Percentiles rank a stretch among this genome's conserved stretches.
These are phyloP conservation scores for Aspergillus melleus DNA, from an alignment of 2,329 filamentous ascomycete genomes.

Conservation along the genomic window DNA sequence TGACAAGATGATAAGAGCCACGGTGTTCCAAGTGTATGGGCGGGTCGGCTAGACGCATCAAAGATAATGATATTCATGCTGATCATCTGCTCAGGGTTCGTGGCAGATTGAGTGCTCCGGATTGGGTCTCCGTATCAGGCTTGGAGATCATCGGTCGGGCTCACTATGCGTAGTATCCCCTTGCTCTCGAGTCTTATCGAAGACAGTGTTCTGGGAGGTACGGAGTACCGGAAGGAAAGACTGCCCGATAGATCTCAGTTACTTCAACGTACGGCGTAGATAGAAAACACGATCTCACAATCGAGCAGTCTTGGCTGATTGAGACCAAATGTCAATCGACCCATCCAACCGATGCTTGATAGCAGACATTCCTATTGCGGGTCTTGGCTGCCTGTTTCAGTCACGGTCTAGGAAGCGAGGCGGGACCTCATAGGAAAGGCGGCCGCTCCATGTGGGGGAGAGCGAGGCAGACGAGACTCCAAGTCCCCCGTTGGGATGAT, in stretches of 20 bases:
- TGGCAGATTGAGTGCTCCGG: neutral
- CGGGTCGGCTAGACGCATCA: neutral
- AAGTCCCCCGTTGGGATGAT: neutral
- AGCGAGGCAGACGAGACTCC: neutral
- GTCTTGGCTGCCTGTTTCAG: neutral
- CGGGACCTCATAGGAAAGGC: neutral
- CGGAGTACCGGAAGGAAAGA: too few species aligned
- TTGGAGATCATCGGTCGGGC: too few species aligned
- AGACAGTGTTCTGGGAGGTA: too few species aligned
- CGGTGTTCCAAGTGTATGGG: too few species aligned
- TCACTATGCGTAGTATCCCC: too few species aligned
- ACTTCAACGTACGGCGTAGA: too few species aligned
- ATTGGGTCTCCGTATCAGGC: too few species aligned
- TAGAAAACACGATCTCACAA: too few species aligned
- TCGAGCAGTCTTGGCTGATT: neutral
- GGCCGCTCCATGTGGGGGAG: neutral
- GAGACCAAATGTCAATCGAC: neutral
- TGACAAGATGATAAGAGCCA: too few species aligned
- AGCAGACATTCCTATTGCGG: neutral
- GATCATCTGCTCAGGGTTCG: neutral
- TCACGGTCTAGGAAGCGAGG: neutral
- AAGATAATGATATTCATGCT: neutral
- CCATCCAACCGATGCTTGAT: neutral
- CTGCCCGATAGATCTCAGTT: too few species aligned
- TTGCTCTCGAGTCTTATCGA: too few species aligned